phyloP scores from a whole-genome alignment of 345 rosid species.

The Luvunga scandens region DNA sequence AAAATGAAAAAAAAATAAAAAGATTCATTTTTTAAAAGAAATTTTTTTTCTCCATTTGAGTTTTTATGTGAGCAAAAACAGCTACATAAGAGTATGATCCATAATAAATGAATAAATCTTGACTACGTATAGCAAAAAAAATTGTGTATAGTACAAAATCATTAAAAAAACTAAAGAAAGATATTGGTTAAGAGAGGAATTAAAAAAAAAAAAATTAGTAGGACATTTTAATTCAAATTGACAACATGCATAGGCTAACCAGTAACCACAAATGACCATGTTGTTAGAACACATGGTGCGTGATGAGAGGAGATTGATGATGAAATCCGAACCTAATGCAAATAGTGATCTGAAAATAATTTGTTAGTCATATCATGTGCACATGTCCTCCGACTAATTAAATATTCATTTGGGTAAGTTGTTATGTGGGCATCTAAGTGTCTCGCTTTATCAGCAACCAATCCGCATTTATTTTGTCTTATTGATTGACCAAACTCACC shows the following conservation, averaged over 20 bases:
- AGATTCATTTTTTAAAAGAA: no score
- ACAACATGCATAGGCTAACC: not conserved
- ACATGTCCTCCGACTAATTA: slow-evolving; percentile 14
- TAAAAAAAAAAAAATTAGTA: not conserved
- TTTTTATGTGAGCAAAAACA: no score
- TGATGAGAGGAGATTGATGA: not conserved
- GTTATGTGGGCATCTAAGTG: slow-evolving; percentile 35
- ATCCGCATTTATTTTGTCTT: slow-evolving; percentile 44
- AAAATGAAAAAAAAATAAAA: no score
- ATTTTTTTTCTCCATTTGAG: no score
- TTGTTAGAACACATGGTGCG: not conserved
- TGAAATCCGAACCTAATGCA: not conserved
- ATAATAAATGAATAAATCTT: no score
- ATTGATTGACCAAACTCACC: slow-evolving; percentile 32
- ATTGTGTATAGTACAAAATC: no score
- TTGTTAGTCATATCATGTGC: slow-evolving; percentile 27
- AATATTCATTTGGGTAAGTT: slow-evolving; percentile 19
- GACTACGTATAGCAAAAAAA: no score
- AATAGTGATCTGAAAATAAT: not conserved
- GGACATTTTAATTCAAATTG: no score
- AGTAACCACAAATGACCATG: not conserved
- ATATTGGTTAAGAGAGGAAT: no score
- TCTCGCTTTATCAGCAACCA: slow-evolving; percentile 33
- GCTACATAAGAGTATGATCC: no score
- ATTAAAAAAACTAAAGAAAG: no score